Base-by-base conservation (phyloP, 2,329 filamentous ascomycete genomes). In the Harringtonia lauricola region DNA sequence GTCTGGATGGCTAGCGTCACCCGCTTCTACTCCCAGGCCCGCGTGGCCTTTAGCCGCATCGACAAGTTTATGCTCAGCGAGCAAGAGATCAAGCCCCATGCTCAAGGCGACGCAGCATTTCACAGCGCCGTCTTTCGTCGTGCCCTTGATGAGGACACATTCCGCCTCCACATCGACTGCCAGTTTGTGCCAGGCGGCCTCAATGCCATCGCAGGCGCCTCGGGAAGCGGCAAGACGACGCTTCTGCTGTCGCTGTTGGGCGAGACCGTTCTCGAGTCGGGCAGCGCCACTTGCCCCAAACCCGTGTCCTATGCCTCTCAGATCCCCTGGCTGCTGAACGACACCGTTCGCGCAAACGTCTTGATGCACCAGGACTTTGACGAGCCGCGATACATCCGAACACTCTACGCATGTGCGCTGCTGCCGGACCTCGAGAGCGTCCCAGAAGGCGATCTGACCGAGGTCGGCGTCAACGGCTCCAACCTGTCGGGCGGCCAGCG, bases 181-280 rank as follows among this genome's bases (percentile, higher is more conserved):
- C 60, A 70, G 38, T 77, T 78, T 49, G 65, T 70, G 8, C 62
- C 72, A 28, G 70, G 70, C 8, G 71, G 71, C 0, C 56, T 79
- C 21, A 78, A 74, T 43, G 70, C 74, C 2, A 55, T 79, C 3
- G 67, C 65, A 13, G 74, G 74, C 1, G 64, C 65, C 13, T 76
- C 72, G 29, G 74, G 74, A 8, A 68, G 70, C 47, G 74, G 74
- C 8, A 79, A 79, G 54, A 74, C 74, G 2, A 75, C 72, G 0
- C 57, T 79, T 3, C 58, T 78, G 21, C 57, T 72, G 41, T 65
- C 70, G 3, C 70, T 77, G 14, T 59, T 77, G 4, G 73, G 74
- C 12, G 73, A 77, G 54, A 72, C 72, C 1, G 61, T 73, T 39
- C 55, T 72, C 22, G 68, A 73, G 42, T 50, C 51, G 3, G 74